These are phyloP conservation scores for Pseudohalonectria lignicola DNA, from an alignment of 2,329 filamentous ascomycete species.

Conservation along the genomic window DNA sequence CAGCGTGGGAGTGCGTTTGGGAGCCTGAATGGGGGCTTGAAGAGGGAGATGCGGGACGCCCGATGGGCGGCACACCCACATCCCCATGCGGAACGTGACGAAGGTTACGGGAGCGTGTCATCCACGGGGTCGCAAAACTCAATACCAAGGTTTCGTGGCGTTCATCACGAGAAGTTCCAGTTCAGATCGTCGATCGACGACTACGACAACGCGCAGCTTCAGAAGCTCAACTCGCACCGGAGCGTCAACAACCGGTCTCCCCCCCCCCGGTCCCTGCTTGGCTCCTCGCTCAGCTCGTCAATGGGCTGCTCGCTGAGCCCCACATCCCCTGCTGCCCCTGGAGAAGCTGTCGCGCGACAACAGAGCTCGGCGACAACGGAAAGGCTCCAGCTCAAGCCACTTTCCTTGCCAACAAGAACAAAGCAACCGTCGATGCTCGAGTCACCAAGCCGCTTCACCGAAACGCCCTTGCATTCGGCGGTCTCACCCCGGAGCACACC, in stretches of 20 bases:
- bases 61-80: neutral
- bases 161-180: slow-evolving; percentile 37
- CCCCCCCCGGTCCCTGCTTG: slow-evolving; percentile 29
- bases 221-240: slow-evolving; percentile 40
- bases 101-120: slow-evolving; percentile 24
- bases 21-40: neutral
- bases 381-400: slow-evolving; percentile 27
- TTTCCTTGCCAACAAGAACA: slow-evolving; percentile 35
- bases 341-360: too few relatives aligned
- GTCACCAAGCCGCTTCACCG: slow-evolving; percentile 29
- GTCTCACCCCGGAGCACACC: slow-evolving; percentile 32
- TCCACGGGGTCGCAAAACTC: slow-evolving; percentile 25
- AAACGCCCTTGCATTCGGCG: slow-evolving; percentile 35
- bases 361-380: slow-evolving; percentile 2
- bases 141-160: slow-evolving; percentile 31
- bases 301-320: slow-evolving; percentile 23
- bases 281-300: slow-evolving; percentile 27
- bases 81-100: slow-evolving; percentile 8
- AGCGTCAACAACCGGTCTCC: slow-evolving; percentile 32
- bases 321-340: slow-evolving; percentile 9
- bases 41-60: slow-evolving; percentile 6
- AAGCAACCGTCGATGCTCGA: slow-evolving; percentile 29
- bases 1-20: too few relatives aligned
- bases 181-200: slow-evolving; percentile 33
- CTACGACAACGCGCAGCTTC: slow-evolving; percentile 39